These are phyloP conservation scores for Stevia rebaudiana DNA, from an alignment of 140 eudicot species.

Conservation along the genomic window DNA sequence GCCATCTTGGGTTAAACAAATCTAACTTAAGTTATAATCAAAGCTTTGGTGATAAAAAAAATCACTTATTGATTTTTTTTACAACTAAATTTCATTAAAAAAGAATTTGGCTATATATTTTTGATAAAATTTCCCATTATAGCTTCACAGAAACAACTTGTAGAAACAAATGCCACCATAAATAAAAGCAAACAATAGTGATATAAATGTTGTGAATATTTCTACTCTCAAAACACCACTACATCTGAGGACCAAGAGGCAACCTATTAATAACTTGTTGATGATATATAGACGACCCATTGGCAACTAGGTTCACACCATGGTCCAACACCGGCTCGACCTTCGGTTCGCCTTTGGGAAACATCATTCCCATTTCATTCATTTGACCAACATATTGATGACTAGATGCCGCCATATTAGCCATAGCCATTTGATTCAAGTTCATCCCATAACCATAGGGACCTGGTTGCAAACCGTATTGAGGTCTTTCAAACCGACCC, in stretches of 20 bases:
- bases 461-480: slow-evolving; percentile 39
- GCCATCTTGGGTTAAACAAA: too few relatives aligned
- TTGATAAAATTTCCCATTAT: background rate
- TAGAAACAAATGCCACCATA: slow-evolving; percentile 8
- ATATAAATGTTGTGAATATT: slow-evolving; percentile 10
- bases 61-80: too few relatives aligned
- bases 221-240: slow-evolving; percentile 15
- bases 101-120: background rate
- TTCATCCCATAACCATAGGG: slow-evolving; percentile 47
- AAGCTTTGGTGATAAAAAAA: too few relatives aligned
- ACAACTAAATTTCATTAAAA: background rate
- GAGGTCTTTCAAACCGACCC: slow-evolving; percentile 47
- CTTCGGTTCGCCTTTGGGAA: slow-evolving; percentile 58
- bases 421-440: slow-evolving; percentile 42
- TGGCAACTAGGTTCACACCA: slow-evolving; percentile 32
- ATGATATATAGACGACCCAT: slow-evolving; percentile 41
- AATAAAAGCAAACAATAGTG: slow-evolving; percentile 1
- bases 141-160: background rate
- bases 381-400: slow-evolving; percentile 34
- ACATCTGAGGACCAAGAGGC: slow-evolving; percentile 64
- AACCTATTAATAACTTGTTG: slow-evolving; percentile 50
- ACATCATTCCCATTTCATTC: slow-evolving; percentile 48
- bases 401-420: slow-evolving; percentile 34
- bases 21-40: too few relatives aligned
- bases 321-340: slow-evolving; percentile 54